Evolutionary conservation across 768 basidiomycete species (phyloP).

Genomic region (Mycena haematopus): DNA sequence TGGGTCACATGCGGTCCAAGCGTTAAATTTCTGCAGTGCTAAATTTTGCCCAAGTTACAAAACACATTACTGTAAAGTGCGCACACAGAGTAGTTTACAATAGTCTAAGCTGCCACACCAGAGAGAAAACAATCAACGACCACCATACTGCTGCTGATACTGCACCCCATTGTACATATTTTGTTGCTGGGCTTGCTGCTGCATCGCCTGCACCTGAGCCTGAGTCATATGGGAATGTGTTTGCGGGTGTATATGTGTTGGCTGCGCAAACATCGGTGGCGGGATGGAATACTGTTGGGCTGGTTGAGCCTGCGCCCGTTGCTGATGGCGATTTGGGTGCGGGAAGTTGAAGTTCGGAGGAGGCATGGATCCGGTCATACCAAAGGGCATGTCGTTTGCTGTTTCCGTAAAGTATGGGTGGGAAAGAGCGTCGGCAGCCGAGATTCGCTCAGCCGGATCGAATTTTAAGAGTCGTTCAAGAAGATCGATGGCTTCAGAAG

Average conservation of each 20-base stretch:
- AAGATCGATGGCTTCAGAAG: slow-evolving; percentile 78
- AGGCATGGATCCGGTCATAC: slow-evolving; percentile 63
- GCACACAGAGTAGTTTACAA: slow-evolving; percentile 10
- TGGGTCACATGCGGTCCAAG: slow-evolving; percentile 1
- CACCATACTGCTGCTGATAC: slow-evolving; percentile 27
- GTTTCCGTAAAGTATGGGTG: slow-evolving; percentile 90
- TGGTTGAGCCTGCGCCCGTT: slow-evolving; percentile 44
- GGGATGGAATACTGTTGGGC: slow-evolving; percentile 26
- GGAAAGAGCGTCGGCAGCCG: slow-evolving; percentile 87
- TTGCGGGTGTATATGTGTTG: slow-evolving; percentile 19
- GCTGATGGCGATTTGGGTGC: slow-evolving; percentile 66
- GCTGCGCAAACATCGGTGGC: slow-evolving; percentile 39
- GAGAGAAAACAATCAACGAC: slow-evolving; percentile 17
- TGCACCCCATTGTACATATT: slow-evolving; percentile 17
- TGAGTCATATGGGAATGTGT: slow-evolving; percentile 20
- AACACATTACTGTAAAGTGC: not conserved
- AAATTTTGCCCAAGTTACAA: not conserved
- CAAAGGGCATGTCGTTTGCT: slow-evolving; percentile 48
- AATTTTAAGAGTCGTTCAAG: slow-evolving; percentile 96
- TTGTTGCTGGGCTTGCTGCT: slow-evolving; percentile 24
- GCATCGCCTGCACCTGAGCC: slow-evolving; percentile 25
- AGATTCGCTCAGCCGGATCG: slow-evolving; percentile 90
- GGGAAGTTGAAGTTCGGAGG: slow-evolving; percentile 75
- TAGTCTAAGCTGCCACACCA: slow-evolving; percentile 9
- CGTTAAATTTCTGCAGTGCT: not conserved